Evolutionary conservation across 768 basidiomycete genomes (phyloP), one percentile per base, ranked within the genome.

Genomic region (Hortiboletus campestris): DNA sequence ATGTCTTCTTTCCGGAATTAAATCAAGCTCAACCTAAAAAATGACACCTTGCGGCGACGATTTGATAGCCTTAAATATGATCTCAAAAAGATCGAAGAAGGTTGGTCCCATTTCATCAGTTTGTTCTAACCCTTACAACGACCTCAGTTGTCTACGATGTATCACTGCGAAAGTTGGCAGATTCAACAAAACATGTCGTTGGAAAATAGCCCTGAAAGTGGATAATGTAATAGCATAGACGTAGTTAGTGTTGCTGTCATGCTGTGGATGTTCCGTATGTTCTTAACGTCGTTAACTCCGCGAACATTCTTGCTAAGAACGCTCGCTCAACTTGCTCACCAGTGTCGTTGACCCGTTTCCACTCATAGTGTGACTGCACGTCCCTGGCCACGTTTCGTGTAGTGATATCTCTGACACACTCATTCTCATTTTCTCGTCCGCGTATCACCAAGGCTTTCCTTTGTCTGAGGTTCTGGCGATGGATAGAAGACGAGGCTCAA

Each of bases 71-170:
- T 92, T 34, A 92, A 93, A 65, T 93, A 92, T 59, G 91, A 91
- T 66, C 81, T 93, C 58, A 91, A 91, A 70, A 91, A 91, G 64
- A 88, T 93, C 17, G 90, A 92, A 74, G 91, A 92, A 84, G 90
- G 91, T 82, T 53, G 46, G 76, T 61, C 29, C 25, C 16, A 46
- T 42, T n/a, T 43, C 51, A 46, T 35, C 34, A 16, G 32, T 35
- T 32, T 44, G 50, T 38, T 52, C 44, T 31, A 25, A 32, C n/a
- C 41, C 58, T 44, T 41, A 19, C 28, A 20, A 13, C 39, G 51
- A 25, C 36, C 53, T 20, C 58, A 93, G 90, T 93, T 46, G 91
- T 92, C 2, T 93, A 93, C 64, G 91, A 93, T 67, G 83, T 93
- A 16, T 90, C 90, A 35, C 72, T 93, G 34, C 79, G 91, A 38